Evolutionary conservation across 2,329 filamentous ascomycete species (phyloP), one percentile per base, ranked within the genome.

Genomic region (Xylaria sp.): DNA sequence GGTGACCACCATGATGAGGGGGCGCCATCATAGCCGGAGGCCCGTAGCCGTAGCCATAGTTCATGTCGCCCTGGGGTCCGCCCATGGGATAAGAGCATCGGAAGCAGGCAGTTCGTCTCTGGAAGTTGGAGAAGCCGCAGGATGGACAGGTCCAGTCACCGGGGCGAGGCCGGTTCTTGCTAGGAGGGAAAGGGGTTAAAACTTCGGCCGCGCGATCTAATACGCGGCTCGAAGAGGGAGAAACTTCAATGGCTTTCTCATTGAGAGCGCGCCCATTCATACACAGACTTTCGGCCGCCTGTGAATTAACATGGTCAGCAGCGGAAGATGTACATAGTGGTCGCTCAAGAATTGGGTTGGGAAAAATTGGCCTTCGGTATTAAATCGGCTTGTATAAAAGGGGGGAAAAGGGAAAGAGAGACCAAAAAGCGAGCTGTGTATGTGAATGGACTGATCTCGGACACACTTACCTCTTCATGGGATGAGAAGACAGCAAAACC

Each of bases 101-200:
- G 90, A 99, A 99, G 79, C 95, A 99, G 54, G 94, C 95, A 17
- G 95, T 98, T 70, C 95, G 92, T 72, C 95, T 92, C 80, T 99
- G 95, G 83, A 99, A 99, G 84, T 99, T 99, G 72, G 93, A 97
- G 81, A 99, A 99, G 63, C 95, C 95, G 74, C 95, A 99, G 54
- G 93, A 97, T 46, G 95, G 95, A 82, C 95, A 99, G 62, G 94
- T 98, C 95, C 95, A 99, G 79, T 99, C 95, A 76, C 95, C 95
- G 38, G 95, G 95, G 60, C 95, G 90, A 64, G 95, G 95, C 43
- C 95, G 89, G 79, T 99, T 99, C 85, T 99, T 99, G 80, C 93
- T 97, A 1, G 95, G 95, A 53, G 95, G 95, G 83, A 99, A 99
- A 0, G 95, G 93, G 0, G 94, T 97, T 55, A 99, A 85, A 67